Conservation (phyloP, 768 basidiomycete genomes). For the Lactarius quietus region DNA sequence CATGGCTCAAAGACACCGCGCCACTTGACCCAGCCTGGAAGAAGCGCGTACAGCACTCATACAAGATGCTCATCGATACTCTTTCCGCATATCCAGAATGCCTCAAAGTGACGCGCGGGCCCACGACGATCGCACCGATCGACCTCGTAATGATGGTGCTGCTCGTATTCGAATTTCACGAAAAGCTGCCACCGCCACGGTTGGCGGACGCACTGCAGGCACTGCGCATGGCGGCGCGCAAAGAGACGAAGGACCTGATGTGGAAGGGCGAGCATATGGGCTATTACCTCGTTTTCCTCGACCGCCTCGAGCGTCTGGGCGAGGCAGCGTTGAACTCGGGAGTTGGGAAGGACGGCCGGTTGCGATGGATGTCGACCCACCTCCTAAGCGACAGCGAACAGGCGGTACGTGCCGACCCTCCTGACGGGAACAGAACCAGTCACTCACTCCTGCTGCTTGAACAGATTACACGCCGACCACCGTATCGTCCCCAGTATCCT, state of each 20-base stretch:
- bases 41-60: conserved; percentile 17
- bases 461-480: not conserved
- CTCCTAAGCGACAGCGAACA: conserved; percentile 14
- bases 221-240: conserved; percentile 21
- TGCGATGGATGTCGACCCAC: conserved; percentile 13
- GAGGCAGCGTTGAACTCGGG: conserved; percentile 3
- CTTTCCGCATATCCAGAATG: conserved; percentile 8
- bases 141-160: conserved; percentile 24
- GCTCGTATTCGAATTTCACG: conserved; percentile 20
- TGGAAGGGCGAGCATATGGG: conserved; percentile 21
- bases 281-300: conserved; percentile 13
- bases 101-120: conserved; percentile 21
- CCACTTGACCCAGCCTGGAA: conserved; percentile 10
- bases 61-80: conserved; percentile 18
- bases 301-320: conserved; percentile 8
- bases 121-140: conserved; percentile 24
- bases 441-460: not conserved
- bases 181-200: conserved; percentile 5
- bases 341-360: not conserved
- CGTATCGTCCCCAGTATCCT: not conserved
- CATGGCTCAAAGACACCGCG: conserved; percentile 43
- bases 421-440: not conserved
- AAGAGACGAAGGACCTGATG: conserved; percentile 21
- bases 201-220: conserved; percentile 12
- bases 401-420: not conserved